Base-by-base conservation (phyloP, 2,329 filamentous ascomycete genomes). In the Claviceps monticola region DNA sequence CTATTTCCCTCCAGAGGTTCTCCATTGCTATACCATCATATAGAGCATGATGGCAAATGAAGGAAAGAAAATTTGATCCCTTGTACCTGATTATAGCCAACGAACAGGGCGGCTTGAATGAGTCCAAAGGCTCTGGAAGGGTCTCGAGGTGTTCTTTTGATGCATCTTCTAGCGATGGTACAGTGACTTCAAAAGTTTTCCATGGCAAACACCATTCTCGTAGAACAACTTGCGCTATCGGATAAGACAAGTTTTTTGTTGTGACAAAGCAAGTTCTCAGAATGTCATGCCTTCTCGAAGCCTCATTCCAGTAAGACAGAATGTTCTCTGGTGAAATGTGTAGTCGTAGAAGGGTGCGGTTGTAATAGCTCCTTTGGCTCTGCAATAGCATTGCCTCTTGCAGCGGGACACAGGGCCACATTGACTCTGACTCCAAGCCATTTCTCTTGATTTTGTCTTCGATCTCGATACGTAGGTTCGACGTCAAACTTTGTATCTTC, bases 11-110 rank as follows among this genome's bases (percentile, higher is more conserved):
- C 23, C 91, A 74, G 0, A 96, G 70, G 8, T 74, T 72, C 1
- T 74, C 70, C 60, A 95, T 84, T 0, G 88, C 88, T 38, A 84
- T 80, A 0, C 85, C 90, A 66, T 96, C 90, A 59, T 95, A 95
- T 0, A 95, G 70, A 2, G 88, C 86, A 66, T 96, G 90, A 59
- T 95, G 89, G 58, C 71, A 82, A 39, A 72, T 64, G 48, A 75
- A 75, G 0, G 71, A 82, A 1, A 74, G 59, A 44, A 73, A 74
- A 0, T 53, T 49, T 0, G 55, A 60, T 0, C 58, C 61, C 5
- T 59, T 58, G 1, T 64, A 58, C 9, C 57, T 56, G 21, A 79
- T 64, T 0, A 72, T 49, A 0, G 69, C 72, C 48, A 75, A 66
- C 4, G 70, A 75, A 11, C 73, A 63, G 1, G 71, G 76, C 8